phyloP scores from a whole-genome alignment of 139 green algal species.

The Chlamydomonas sphaeroides region DNA sequence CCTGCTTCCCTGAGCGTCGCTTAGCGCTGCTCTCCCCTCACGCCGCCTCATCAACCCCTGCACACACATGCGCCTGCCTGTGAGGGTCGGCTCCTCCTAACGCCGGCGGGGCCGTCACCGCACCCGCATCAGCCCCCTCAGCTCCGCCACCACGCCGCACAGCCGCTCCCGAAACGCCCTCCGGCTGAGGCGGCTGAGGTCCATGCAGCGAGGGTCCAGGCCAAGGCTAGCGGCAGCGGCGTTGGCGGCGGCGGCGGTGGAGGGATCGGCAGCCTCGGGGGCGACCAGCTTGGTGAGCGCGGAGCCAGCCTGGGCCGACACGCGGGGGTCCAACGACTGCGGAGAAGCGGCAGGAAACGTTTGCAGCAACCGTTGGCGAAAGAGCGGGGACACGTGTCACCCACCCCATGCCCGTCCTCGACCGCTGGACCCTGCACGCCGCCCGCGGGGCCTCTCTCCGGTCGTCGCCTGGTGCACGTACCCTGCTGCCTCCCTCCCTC shows the following conservation, averaged over 20 bases:
- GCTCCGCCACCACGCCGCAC: slow-evolving; percentile 26
- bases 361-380: no score
- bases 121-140: slow-evolving; percentile 22
- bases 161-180: slow-evolving; percentile 26
- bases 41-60: no score
- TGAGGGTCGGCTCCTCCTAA: no score
- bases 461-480: no score
- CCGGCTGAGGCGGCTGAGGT: slow-evolving; percentile 24
- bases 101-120: not conserved
- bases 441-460: no score
- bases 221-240: not conserved
- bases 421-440: no score
- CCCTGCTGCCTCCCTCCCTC: not conserved
- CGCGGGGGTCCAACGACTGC: slow-evolving; percentile 15
- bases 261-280: not conserved
- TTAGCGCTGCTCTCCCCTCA: no score
- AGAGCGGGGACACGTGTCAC: no score
- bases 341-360: not conserved
- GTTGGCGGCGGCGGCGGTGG: not conserved
- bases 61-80: no score
- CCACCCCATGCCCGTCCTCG: no score
- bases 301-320: slow-evolving; percentile 1
- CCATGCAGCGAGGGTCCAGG: not conserved
- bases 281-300: not conserved
- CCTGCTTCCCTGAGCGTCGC: no score